Conservation (phyloP, 2,329 filamentous ascomycete species). For the Epicoccum nigrum region DNA sequence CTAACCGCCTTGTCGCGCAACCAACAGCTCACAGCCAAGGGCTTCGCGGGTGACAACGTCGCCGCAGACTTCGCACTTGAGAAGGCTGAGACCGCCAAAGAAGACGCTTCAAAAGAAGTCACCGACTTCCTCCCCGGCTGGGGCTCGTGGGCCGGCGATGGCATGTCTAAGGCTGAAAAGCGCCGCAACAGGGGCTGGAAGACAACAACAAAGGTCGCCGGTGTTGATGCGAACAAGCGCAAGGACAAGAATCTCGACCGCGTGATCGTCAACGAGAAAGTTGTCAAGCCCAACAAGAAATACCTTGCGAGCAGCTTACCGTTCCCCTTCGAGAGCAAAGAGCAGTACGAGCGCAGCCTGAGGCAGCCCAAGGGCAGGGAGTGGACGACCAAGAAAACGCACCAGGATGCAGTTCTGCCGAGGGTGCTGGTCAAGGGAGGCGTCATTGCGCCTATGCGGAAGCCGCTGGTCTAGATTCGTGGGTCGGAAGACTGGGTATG, state of each 20-base stretch:
- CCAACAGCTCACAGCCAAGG: slow-evolving; percentile 74
- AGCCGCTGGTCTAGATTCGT: slow-evolving; percentile 62
- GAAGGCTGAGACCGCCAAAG: slow-evolving; percentile 72
- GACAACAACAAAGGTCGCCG: slow-evolving; percentile 68
- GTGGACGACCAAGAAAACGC: slow-evolving; percentile 95
- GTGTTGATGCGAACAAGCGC: slow-evolving; percentile 75
- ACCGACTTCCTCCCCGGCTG: slow-evolving; percentile 91
- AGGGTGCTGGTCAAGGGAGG: slow-evolving; percentile 90
- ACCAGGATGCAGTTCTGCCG: slow-evolving; percentile 88
- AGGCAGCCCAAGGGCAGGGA: slow-evolving; percentile 88
- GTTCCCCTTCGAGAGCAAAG: slow-evolving; percentile 83
- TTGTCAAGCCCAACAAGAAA: slow-evolving; percentile 86
- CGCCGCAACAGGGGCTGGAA: slow-evolving; percentile 60
- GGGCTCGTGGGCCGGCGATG: slow-evolving; percentile 89
- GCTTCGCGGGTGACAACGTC: slow-evolving; percentile 87
- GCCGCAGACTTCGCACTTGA: slow-evolving; percentile 80
- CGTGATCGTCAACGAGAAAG: slow-evolving; percentile 93
- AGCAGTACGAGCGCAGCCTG: slow-evolving; percentile 89
- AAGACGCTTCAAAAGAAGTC: slow-evolving; percentile 81
- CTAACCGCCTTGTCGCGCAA: slow-evolving; percentile 55
- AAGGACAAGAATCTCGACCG: slow-evolving; percentile 81
- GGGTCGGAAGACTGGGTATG: not conserved
- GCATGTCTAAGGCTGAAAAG: slow-evolving; percentile 72
- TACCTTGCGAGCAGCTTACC: slow-evolving; percentile 86
- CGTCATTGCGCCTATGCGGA: slow-evolving; percentile 87